These are phyloP conservation scores for Inonotus obliquus DNA, from an alignment of 1,284 basidiomycete species.

Conservation along the genomic window DNA sequence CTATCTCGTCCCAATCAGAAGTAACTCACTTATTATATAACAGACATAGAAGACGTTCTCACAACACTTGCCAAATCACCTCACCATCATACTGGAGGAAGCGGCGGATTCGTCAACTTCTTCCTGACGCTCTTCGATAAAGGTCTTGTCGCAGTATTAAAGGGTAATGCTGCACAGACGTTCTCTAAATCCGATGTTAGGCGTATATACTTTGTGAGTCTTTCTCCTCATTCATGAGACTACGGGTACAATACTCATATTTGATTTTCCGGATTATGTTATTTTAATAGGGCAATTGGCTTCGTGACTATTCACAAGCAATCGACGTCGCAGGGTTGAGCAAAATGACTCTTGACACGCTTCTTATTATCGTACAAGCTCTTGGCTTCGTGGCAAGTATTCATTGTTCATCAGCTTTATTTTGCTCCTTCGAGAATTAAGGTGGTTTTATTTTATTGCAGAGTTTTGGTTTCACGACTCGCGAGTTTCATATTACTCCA, in stretches of 20 bases:
- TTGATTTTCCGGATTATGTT: neutral
- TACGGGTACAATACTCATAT: neutral
- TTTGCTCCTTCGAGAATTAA: neutral
- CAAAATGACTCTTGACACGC: constrained; percentile 33
- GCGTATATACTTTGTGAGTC: constrained; percentile 25
- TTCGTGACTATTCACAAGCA: constrained; percentile 29
- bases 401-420: too few species aligned
- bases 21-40: neutral
- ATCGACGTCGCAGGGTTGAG: constrained; percentile 42
- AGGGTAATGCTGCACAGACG: constrained; percentile 23
- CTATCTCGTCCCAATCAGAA: neutral
- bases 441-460: neutral
- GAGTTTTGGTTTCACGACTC: constrained; percentile 36
- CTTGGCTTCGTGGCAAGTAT: constrained; percentile 36
- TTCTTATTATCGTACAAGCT: constrained; percentile 46
- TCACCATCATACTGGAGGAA: constrained; percentile 22
- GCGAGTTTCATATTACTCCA: constrained; percentile 51
- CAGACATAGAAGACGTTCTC: constrained; percentile 32
- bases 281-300: constrained; percentile 25
- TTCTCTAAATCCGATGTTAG: constrained; percentile 29
- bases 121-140: constrained; percentile 8
- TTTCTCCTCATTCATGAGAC: neutral
- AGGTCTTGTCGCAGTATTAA: constrained; percentile 14
- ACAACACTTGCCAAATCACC: constrained; percentile 32
- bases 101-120: constrained; percentile 23